Evolutionary conservation across 2,329 filamentous ascomycete genomes (phyloP), one percentile per base, ranked within the genome.

Genomic region (Colletotrichum filicis): DNA sequence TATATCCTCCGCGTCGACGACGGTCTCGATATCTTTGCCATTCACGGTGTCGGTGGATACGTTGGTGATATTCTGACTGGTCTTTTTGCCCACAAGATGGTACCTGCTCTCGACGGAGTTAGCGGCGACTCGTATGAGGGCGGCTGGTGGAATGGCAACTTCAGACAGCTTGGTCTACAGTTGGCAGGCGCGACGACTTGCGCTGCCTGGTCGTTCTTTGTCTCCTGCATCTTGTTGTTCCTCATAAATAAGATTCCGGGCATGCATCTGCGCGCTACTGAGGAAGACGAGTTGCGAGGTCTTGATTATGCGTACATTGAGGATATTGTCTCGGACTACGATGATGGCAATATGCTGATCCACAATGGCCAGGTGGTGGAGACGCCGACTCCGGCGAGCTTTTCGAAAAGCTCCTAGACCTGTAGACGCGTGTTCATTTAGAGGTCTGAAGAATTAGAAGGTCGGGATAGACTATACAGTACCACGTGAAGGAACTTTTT

Each of bases 41-140:
- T 91, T 32, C 89, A 91, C 76, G 89, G 89, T 22, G 81, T 91
- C 2, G 89, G 89, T n/a, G 89, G 89, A 12, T 85, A 87, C 74
- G 84, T 91, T 1, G 89, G 89, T 19, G 86, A 88, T 42, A 83
- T 91, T 60, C 77, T 91, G 22, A 91, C 89, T 0, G 89, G 89
- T 3, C 82, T 91, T 35, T 91, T 91, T 65, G 89, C 89, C 0
- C 85, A 87, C 5, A 75, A 79, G 14, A 80, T 79, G 77, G 85
- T 90, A 2, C 85, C 85, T 2, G 84, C 85, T 7, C 83, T 90
- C 16, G 89, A 91, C 52, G 89, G 88, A 1, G 82, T 81, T 4
- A 85, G 82, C 2, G 63, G 63, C 26, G 78, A 79, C 5, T 75
- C 83, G 0, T 85, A 87, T 32, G 83, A 79, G 0, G 87, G 87